phyloP scores from a whole-genome alignment of 1,139 yeast genomes.

The Eremothecium gossypii region DNA sequence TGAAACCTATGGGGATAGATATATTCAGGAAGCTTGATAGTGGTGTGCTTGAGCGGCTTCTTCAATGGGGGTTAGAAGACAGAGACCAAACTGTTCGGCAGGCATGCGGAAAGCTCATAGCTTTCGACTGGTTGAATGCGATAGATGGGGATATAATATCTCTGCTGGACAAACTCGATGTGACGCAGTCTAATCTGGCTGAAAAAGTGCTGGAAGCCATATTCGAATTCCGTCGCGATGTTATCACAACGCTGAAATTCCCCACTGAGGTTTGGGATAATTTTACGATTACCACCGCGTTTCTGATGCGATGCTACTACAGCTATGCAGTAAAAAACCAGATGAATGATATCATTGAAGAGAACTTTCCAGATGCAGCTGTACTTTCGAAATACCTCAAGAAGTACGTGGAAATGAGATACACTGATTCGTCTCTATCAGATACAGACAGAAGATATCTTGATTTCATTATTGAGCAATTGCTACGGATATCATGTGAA shows the following conservation, averaged over 20 bases:
- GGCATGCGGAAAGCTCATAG: constrained; percentile 67
- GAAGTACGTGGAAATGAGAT: constrained; percentile 40
- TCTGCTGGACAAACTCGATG: constrained; percentile 61
- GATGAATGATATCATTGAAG: constrained; percentile 52
- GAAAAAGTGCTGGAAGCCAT: constrained; percentile 57
- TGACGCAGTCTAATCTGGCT: constrained; percentile 55
- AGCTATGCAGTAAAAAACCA: constrained; percentile 51
- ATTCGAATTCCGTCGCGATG: constrained; percentile 54
- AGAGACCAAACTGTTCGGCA: constrained; percentile 64
- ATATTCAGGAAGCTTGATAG: constrained; percentile 48
- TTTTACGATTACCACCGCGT: constrained; percentile 66
- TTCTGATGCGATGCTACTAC: constrained; percentile 60
- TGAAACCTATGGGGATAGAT: constrained; percentile 55
- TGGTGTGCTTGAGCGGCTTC: constrained; percentile 53
- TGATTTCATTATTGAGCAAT: constrained; percentile 69
- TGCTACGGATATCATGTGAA: constrained; percentile 55
- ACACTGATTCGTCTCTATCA: constrained; percentile 27
- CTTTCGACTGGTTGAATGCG: constrained; percentile 61
- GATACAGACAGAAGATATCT: constrained; percentile 42
- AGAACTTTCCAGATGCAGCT: constrained; percentile 72
- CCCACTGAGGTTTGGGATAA: constrained; percentile 56
- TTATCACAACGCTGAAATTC: constrained; percentile 48
- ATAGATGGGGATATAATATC: constrained; percentile 64
- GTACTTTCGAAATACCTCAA: constrained; percentile 41
- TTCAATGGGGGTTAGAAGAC: constrained; percentile 82